phyloP scores from a whole-genome alignment of 176 grass and related monocot species.

The Carex scoparia region DNA sequence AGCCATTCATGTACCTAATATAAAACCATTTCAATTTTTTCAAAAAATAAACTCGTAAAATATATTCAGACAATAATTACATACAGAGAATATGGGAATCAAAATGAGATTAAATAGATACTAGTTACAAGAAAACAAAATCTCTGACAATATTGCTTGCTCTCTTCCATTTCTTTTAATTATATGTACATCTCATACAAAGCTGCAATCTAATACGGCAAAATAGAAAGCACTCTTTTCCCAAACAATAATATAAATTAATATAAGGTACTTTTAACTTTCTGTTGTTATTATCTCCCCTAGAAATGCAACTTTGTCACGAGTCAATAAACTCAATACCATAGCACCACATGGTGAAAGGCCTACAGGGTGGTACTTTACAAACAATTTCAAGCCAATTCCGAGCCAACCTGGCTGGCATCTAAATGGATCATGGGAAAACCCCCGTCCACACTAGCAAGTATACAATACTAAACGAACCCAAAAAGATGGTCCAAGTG shows the following conservation, averaged over 20 bases:
- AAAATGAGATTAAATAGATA: neutral
- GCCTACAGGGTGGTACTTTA: neutral
- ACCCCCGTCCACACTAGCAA: neutral
- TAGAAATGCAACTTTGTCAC: neutral
- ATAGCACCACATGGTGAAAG: neutral
- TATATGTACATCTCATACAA: slow-evolving; percentile 5
- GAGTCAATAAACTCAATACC: neutral
- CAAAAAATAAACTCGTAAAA: neutral
- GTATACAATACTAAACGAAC: neutral
- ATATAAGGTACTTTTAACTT: neutral
- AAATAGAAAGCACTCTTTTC: neutral
- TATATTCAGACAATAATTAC: neutral
- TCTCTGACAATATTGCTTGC: neutral
- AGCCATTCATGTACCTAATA: neutral
- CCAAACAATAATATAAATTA: neutral
- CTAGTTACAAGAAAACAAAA: slow-evolving; percentile 1
- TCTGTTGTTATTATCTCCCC: neutral
- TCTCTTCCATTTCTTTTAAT: neutral
- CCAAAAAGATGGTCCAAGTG: slow-evolving; percentile 1
- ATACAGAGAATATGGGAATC: neutral
- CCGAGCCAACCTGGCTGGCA: neutral
- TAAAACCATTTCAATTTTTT: neutral
- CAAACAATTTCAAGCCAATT: slow-evolving; percentile 1
- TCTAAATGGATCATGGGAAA: neutral
- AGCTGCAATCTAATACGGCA: neutral